Percentiles rank a stretch among this genome's conserved stretches.
These are phyloP conservation scores for Mortierella sp. DNA, from an alignment of 371 early-diverging fungal genomes.

Conservation along the genomic window DNA sequence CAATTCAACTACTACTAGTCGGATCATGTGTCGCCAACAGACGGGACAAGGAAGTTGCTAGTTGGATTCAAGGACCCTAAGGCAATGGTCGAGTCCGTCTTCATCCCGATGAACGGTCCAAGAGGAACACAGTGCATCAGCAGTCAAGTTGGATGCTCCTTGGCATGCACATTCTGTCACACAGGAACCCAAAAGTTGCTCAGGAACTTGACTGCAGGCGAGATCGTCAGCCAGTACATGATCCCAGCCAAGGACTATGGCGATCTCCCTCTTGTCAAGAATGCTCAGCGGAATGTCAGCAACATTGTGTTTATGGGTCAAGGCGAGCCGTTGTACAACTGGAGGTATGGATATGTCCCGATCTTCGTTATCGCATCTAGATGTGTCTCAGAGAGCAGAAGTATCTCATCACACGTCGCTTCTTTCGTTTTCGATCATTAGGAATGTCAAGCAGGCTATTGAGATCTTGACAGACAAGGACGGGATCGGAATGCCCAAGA, in stretches of 20 bases:
- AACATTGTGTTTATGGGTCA: slow-evolving; percentile 96
- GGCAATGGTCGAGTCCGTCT: slow-evolving; percentile 75
- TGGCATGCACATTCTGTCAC: slow-evolving; percentile 92
- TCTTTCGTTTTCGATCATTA: slow-evolving; percentile 18
- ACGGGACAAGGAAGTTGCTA: slow-evolving; percentile 73
- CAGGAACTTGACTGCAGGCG: slow-evolving; percentile 82
- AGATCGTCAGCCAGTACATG: slow-evolving; percentile 93
- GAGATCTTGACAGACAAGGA: slow-evolving; percentile 78
- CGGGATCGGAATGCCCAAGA: slow-evolving; percentile 78
- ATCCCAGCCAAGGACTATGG: slow-evolving; percentile 71
- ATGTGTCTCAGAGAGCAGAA: neutral
- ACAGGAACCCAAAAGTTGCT: slow-evolving; percentile 92
- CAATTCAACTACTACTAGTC: slow-evolving; percentile 9
- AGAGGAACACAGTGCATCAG: slow-evolving; percentile 91
- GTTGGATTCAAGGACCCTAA: slow-evolving; percentile 70
- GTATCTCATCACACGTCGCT: neutral
- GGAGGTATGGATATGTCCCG: slow-evolving; percentile 57
- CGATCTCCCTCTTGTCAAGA: slow-evolving; percentile 66
- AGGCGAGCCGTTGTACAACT: slow-evolving; percentile 93
- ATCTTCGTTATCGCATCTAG: neutral
- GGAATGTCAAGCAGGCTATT: slow-evolving; percentile 82
- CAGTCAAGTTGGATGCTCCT: slow-evolving; percentile 91
- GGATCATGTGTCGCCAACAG: slow-evolving; percentile 59
- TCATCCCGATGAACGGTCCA: slow-evolving; percentile 74
- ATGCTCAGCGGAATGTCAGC: slow-evolving; percentile 69